A percentile compares a stretch with the other conserved stretches of the same genome.
phyloP scores from a whole-genome alignment of 2,329 filamentous ascomycete genomes.

The Westerdykella sp. region DNA sequence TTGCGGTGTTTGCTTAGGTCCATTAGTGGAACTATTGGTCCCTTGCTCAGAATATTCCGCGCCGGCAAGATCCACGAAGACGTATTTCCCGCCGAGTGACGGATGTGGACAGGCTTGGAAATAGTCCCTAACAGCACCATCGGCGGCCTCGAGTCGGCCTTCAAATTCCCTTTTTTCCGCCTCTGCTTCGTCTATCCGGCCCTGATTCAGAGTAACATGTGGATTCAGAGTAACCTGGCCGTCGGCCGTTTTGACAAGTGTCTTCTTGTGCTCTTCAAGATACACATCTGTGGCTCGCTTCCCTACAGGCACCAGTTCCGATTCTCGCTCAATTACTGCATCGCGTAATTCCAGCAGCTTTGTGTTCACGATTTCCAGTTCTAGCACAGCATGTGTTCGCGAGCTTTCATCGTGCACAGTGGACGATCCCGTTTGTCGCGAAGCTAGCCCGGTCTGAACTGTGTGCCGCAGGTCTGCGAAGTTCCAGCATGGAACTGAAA shows the following conservation, averaged over 20 bases:
- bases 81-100: constrained; percentile 39
- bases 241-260: constrained; percentile 22
- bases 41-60: constrained; percentile 39
- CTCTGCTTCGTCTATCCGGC: constrained; percentile 37
- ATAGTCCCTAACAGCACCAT: constrained; percentile 23
- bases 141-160: constrained; percentile 28
- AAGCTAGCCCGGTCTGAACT: constrained; percentile 25
- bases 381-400: constrained; percentile 41
- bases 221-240: constrained; percentile 35
- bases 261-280: constrained; percentile 35
- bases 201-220: constrained; percentile 33
- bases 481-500: constrained; percentile 30
- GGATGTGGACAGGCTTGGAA: constrained; percentile 15
- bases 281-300: constrained; percentile 40
- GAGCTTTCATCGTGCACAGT: constrained; percentile 42
- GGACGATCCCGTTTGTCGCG: constrained; percentile 35
- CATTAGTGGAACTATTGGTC: constrained; percentile 6
- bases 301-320: constrained; percentile 42
- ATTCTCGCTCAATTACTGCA: constrained; percentile 39
- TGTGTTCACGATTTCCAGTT: constrained; percentile 40
- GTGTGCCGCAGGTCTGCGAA: constrained; percentile 29
- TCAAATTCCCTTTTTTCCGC: constrained; percentile 36
- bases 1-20: constrained; percentile 29
- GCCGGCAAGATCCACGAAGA: constrained; percentile 45
- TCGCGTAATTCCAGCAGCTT: constrained; percentile 33